These are phyloP conservation scores for Begonia masoniana DNA, from an alignment of 306 rosid genomes.

Conservation along the genomic window DNA sequence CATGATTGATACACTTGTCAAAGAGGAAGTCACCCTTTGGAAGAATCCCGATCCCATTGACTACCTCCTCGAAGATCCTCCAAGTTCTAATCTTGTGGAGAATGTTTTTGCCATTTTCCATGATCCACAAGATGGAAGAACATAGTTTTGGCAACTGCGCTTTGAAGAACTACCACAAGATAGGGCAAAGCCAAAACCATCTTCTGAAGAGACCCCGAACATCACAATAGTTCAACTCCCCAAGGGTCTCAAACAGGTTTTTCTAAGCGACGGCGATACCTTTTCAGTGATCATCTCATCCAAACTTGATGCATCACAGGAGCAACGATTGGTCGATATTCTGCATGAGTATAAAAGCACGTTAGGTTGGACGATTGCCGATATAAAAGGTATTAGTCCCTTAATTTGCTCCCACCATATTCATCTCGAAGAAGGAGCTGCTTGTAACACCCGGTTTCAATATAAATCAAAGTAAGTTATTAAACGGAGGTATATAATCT, in stretches of 20 bases:
- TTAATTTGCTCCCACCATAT: not conserved
- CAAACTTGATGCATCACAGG: not conserved
- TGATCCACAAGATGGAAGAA: not conserved
- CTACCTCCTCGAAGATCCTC: not conserved
- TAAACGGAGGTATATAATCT: too few relatives aligned
- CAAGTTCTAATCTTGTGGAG: not conserved
- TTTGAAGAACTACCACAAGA: slow-evolving; percentile 1
- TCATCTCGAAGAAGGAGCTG: not conserved
- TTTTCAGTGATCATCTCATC: not conserved
- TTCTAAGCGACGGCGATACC: not conserved
- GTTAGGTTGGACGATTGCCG: not conserved
- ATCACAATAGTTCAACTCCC: not conserved
- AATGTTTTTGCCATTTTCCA: not conserved
- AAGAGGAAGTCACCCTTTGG: not conserved
- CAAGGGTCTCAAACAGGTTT: not conserved
- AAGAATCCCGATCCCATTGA: not conserved
- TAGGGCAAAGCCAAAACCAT: not conserved
- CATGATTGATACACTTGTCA: not conserved
- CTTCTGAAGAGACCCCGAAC: not conserved
- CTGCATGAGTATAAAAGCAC: not conserved
- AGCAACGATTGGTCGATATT: not conserved
- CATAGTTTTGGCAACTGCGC: not conserved
- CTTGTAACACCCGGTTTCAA: too few relatives aligned
- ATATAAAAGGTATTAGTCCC: not conserved
- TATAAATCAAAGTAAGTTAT: too few relatives aligned